Evolutionary conservation across 2,329 filamentous ascomycete genomes (phyloP).

Genomic region (Fusarium caatingaense): DNA sequence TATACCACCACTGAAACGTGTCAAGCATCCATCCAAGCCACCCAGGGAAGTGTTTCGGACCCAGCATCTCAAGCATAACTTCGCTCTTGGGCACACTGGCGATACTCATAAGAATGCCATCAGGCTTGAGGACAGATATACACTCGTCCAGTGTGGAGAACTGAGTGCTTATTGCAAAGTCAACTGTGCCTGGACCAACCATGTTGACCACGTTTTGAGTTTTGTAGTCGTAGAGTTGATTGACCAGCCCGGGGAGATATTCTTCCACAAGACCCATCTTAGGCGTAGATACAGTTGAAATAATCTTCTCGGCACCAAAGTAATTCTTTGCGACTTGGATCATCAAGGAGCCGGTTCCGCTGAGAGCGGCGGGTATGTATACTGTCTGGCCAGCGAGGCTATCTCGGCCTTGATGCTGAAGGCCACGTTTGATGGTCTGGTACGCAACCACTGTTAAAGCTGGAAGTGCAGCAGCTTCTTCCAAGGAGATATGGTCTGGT

Average conservation of each 20-base stretch:
- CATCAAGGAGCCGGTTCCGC: conserved; percentile 59
- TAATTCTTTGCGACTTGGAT: conserved; percentile 64
- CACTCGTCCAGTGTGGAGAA: conserved; percentile 52
- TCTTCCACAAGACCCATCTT: conserved; percentile 60
- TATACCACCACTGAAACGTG: conserved; percentile 55
- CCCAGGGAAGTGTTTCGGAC: conserved; percentile 47
- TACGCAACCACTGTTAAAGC: conserved; percentile 56
- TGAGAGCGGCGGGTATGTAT: conserved; percentile 62
- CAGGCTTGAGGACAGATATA: conserved; percentile 54
- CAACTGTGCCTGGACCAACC: conserved; percentile 58
- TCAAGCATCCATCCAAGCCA: conserved; percentile 54
- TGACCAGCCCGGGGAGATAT: conserved; percentile 57
- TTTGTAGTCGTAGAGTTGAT: conserved; percentile 65
- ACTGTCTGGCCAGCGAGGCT: conserved; percentile 62
- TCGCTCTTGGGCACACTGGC: conserved; percentile 51
- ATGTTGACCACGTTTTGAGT: conserved; percentile 51
- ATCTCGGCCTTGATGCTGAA: conserved; percentile 51
- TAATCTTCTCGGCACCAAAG: conserved; percentile 59
- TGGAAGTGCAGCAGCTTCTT: conserved; percentile 53
- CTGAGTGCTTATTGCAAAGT: conserved; percentile 64
- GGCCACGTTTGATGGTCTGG: conserved; percentile 56
- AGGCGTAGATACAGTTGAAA: conserved; percentile 64
- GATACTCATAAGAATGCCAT: conserved; percentile 57
- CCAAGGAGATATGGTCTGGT: conserved; percentile 48
- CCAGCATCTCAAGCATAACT: conserved; percentile 49